Evolutionary conservation across 208 protist species (phyloP), one percentile per base, ranked within the genome.

Genomic region (Trypanosoma platydactyli): DNA sequence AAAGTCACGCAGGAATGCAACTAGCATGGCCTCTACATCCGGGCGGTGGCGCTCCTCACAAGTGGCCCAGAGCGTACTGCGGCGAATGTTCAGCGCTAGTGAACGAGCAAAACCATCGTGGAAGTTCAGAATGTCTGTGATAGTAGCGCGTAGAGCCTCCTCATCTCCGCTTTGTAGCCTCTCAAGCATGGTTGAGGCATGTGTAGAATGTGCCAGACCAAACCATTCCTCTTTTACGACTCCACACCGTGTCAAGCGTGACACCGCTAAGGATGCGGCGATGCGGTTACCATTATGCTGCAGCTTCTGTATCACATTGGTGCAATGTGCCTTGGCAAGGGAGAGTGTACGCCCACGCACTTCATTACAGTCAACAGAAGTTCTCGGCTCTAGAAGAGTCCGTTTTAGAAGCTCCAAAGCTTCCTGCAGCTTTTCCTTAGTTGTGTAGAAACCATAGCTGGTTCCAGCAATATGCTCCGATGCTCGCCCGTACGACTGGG

Each of bases 361-460:
- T 46, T 94, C 84, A 27, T 73, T 56, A 79, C 92, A 80, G 20
- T 71, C 73, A 45, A 59, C 64, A 54, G 66, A 78, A 40, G 76
- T 76, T 63, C 81, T 84, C 40, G 91, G 85, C 70, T 93, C 81
- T 1, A 87, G 78, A 20, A 96, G 81, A 1, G 75, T 76, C n/a
- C 78, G 15, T 40, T 67, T 53, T 5, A 96, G 76, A 25, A 96
- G 83, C 5, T 89, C 80, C 38, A 96, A 80, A 15, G 88, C 88
- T 63, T 85, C 83, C 30, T 44, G 40, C 46, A 94, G 76, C 76
- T 91, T 92, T 71, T 88, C 86, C 60, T 79, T 84, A 1, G 88
- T 94, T 3, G 91, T 94, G 76, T 94, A 94, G 63, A 96, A 96
- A 27, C 85, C 80, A 65, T 82, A 92, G 29, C 66, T 61, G 15